Evolutionary conservation across 164 flowering plant species (phyloP).

Genomic region (Houttuynia cordata): DNA sequence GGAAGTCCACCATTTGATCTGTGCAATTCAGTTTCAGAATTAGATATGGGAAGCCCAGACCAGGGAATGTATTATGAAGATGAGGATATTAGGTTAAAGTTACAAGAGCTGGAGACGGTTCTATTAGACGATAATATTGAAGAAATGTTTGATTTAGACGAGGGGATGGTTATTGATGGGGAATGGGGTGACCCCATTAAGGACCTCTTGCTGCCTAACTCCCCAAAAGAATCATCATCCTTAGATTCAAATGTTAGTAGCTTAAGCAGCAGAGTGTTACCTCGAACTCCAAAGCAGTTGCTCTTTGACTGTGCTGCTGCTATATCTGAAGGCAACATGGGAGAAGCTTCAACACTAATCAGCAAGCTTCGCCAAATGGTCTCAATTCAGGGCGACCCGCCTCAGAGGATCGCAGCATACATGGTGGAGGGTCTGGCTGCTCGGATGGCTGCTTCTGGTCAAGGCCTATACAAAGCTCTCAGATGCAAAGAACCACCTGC

Average conservation of each 20-base stretch:
- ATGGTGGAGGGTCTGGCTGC: constrained; percentile 99
- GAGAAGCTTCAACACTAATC: constrained; percentile 49
- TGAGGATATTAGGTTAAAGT: constrained; percentile 47
- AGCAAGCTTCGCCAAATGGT: constrained; percentile 61
- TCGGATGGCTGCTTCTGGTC: constrained; percentile 76
- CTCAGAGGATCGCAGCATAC: constrained; percentile 85
- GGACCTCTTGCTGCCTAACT: constrained; percentile 31
- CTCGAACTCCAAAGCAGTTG: constrained; percentile 49
- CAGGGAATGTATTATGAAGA: constrained; percentile 34
- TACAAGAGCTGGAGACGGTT: constrained; percentile 71
- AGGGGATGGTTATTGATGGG: constrained; percentile 50
- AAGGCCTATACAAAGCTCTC: constrained; percentile 62
- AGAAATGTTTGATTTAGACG: constrained; percentile 16
- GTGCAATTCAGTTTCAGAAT: constrained; percentile 18
- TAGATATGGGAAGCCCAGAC: constrained; percentile 33
- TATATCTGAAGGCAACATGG: constrained; percentile 57
- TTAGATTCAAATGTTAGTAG: constrained; percentile 51
- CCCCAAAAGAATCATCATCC: constrained; percentile 73
- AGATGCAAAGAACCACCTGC: constrained; percentile 91
- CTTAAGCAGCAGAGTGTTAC: constrained; percentile 34
- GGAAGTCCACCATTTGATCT: constrained; percentile 10
- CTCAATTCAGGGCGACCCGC: constrained; percentile 89
- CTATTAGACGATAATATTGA: constrained; percentile 51
- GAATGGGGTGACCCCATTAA: constrained; percentile 44
- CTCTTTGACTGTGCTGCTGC: constrained; percentile 66